Evolutionary conservation across 441 rosid genomes (phyloP), one percentile per base, ranked within the genome.

Genomic region (Capsella rubella): DNA sequence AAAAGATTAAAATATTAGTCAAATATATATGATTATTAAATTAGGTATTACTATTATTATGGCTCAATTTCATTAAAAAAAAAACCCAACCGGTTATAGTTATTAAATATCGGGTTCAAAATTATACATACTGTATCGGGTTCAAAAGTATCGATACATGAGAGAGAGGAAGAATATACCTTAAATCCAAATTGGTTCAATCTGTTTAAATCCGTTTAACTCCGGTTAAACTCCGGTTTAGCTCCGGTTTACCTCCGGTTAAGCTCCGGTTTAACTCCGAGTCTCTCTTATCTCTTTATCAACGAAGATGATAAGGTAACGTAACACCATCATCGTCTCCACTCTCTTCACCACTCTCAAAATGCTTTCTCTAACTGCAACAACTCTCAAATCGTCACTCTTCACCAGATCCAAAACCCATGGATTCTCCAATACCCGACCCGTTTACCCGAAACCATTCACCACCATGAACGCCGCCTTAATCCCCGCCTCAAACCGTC

Each of bases 401-500:
- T 39, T 64, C 66, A 63, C 55, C 39, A 25, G 39, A 52, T 61
- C 64, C 64, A 68, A 61, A 68, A 18, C 28, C 67, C 16, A 76
- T 64, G 75, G 62, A 15, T 16, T 69, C 29, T 34, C 13, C 13
- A n/a, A 1, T 1, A 61, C 58, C 35, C 64, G 74, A 69, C 51
- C 46, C 54, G 46, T 55, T 55, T 46, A 76, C 61, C 75, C 71
- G 2, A 76, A 67, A 55, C 71, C 34, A 16, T 40, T 61, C 51
- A n/a, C 67, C 49, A 9, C 72, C 76, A 10, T 58, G 21, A 72
- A 18, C 46, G 51, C 73, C 64, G n/a, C 42, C 42, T 6, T 71
- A 13, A 71, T 77, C 10, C 80, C 80, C 5, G 57, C 80, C 28
- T 77, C 80, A 5, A 59, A 3, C 64, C 76, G 76, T 1, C 73